These are phyloP conservation scores for Emmonsia crescens DNA, from an alignment of 2,329 filamentous ascomycete genomes.

Conservation along the genomic window DNA sequence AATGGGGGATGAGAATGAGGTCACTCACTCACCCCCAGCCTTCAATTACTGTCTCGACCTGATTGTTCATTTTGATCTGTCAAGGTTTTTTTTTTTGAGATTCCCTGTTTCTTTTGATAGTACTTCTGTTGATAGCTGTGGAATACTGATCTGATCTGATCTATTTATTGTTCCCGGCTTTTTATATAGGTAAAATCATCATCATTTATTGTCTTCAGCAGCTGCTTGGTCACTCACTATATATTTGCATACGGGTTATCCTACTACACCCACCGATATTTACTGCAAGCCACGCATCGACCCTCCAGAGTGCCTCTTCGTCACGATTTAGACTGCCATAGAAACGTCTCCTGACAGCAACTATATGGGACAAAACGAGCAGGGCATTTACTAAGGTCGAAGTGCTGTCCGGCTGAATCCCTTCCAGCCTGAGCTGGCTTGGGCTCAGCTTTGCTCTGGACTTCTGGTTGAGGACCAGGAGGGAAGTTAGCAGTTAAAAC, in stretches of 20 bases:
- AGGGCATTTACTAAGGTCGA: not conserved
- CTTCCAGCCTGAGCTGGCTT: conserved; percentile 2
- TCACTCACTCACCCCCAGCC: not conserved
- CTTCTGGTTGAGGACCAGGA: not conserved
- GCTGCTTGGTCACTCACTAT: not conserved
- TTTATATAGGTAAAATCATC: too few relatives aligned
- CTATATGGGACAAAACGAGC: not conserved
- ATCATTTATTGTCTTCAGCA: not conserved
- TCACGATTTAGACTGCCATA: not conserved
- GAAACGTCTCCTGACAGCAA: not conserved
- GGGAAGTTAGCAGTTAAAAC: not conserved
- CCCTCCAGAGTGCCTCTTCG: not conserved
- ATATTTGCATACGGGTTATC: not conserved
- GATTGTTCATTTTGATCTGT: too few relatives aligned
- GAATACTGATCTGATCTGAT: too few relatives aligned
- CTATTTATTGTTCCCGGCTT: too few relatives aligned
- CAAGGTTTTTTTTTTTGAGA: not conserved
- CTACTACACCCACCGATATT: not conserved
- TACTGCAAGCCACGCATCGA: not conserved
- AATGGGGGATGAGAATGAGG: not conserved
- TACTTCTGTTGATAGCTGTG: too few relatives aligned
- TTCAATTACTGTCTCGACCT: not conserved
- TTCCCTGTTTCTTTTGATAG: too few relatives aligned
- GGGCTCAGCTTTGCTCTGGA: not conserved
- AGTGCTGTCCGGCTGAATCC: not conserved